phyloP scores from a whole-genome alignment of 2,329 filamentous ascomycete genomes.

The Blastomyces emzantsi region DNA sequence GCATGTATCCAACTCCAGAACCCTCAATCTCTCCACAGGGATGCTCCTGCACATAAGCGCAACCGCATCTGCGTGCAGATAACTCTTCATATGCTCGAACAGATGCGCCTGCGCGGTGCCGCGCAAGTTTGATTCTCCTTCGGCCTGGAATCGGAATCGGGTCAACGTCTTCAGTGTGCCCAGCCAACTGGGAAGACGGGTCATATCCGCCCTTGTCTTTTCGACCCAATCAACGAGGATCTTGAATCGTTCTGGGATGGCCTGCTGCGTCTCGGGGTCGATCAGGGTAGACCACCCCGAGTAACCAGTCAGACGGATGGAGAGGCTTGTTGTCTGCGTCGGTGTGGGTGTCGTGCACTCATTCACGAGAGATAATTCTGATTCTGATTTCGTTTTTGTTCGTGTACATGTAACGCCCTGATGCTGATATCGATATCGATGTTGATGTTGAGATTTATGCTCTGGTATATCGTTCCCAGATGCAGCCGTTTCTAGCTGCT shows the following conservation, averaged over 20 bases:
- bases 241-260: neutral
- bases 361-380: neutral
- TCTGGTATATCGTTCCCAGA: neutral
- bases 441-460: neutral
- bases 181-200: constrained; percentile 1
- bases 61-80: neutral
- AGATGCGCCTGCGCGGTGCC: neutral
- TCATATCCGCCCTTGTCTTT: constrained; percentile 4
- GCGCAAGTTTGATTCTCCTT: neutral
- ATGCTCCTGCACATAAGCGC: constrained; percentile 7
- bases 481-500: neutral
- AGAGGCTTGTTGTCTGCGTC: neutral
- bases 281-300: neutral
- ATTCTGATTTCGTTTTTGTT: neutral
- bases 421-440: neutral
- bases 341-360: neutral
- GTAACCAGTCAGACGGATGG: neutral
- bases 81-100: constrained; percentile 1
- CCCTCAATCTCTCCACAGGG: constrained; percentile 1
- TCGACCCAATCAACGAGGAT: neutral
- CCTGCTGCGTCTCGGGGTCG: constrained; percentile 1
- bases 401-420: neutral
- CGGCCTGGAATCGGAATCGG: constrained; percentile 6
- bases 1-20: constrained; percentile 9
- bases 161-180: constrained; percentile 1